phyloP scores from a whole-genome alignment of 192 early-diverging fungal genomes.

The Coemansia aciculifera region DNA sequence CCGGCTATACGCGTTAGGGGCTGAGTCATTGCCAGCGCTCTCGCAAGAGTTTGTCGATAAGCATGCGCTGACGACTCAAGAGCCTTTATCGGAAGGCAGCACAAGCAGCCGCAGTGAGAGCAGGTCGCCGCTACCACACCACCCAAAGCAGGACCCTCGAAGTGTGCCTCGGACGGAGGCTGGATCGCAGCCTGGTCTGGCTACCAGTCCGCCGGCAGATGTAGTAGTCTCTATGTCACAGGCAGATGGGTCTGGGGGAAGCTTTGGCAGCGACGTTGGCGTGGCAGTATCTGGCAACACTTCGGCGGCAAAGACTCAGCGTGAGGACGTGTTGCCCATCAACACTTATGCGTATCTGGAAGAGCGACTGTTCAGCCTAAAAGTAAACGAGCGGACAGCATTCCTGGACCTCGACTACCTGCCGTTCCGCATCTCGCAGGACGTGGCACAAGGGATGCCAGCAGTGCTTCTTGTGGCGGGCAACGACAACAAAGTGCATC shows the following conservation, averaged over 20 bases:
- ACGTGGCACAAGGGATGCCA: constrained; percentile 36
- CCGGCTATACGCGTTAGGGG: constrained; percentile 44
- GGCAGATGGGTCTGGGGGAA: neutral
- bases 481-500: constrained; percentile 48
- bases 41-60: constrained; percentile 32
- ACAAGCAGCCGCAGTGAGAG: constrained; percentile 5
- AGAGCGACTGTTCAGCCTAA: constrained; percentile 45
- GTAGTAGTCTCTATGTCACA: neutral
- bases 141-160: neutral
- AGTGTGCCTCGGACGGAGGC: neutral
- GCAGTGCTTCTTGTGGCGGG: constrained; percentile 47
- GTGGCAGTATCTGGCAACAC: neutral
- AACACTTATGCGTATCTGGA: constrained; percentile 52
- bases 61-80: constrained; percentile 14
- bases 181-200: neutral
- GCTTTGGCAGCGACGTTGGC: neutral
- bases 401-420: constrained; percentile 41
- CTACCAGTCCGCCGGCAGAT: neutral
- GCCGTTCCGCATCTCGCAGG: constrained; percentile 55
- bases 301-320: neutral
- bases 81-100: neutral
- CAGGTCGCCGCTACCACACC: neutral
- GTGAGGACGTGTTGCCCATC: constrained; percentile 15
- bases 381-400: constrained; percentile 14
- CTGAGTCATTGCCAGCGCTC: constrained; percentile 37